Evolutionary conservation across 202 grass and related monocot species (phyloP), one percentile per base, ranked within the genome.

Genomic region (Brachypodium distachyon): DNA sequence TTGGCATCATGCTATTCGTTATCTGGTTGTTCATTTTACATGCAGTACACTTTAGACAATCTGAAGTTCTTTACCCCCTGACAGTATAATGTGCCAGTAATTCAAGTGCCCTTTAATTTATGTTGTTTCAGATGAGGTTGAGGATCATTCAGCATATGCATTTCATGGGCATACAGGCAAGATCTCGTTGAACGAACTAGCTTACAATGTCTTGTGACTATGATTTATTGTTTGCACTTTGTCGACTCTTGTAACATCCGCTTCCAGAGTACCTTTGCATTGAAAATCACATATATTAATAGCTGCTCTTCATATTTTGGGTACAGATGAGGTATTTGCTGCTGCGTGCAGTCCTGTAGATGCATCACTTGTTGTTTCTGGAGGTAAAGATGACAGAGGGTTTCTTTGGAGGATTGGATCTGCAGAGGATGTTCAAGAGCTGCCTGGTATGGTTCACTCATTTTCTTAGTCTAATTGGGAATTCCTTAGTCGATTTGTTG

Each of bases 271-370:
- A 33, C 23, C 6, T 27, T 34, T 63, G 0, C n/a, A 33, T 23
- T 25, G 23, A 13, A 63, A 23, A 60, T 18, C 19, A 61, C 4
- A 31, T 32, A 51, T 31, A 8, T 39, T 74, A 21, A 79, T 44
- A 47, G 55, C 74, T 55, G 3, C 31, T 49, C 29, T 71, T 66
- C 21, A 42, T 36, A 55, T 78, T 6, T 73, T 79, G 11, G 55
- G 25, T 60, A 72, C 80, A 97, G 87, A 90, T 59, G 93, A 97
- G n/a, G n/a, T n/a, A n/a, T n/a, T n/a, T n/a, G n/a, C n/a, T n/a
- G n/a, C n/a, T n/a, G n/a, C n/a, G n/a, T n/a, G n/a, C n/a, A n/a
- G n/a, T n/a, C n/a, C n/a, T n/a, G n/a, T n/a, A n/a, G n/a, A n/a
- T n/a, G n/a, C n/a, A n/a, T n/a, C n/a, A n/a, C n/a, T n/a, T n/a